Evolutionary conservation across 2,329 filamentous ascomycete genomes (phyloP), one percentile per base, ranked within the genome.

Genomic region (Tolypocladium ovalisporum): DNA sequence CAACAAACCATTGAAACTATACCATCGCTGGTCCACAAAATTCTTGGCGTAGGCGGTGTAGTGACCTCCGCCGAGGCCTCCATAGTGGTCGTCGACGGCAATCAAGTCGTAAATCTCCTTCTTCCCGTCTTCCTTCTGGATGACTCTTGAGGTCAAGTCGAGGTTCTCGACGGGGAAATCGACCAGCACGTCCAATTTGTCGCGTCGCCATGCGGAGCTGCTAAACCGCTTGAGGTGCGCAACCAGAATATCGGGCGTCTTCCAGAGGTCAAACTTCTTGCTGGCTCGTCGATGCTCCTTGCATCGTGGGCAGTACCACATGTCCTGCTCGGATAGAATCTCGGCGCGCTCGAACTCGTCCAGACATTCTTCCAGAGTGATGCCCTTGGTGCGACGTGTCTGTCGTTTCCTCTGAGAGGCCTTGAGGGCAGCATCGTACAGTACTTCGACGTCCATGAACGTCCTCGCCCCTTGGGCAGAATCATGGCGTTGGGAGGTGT

Each of bases 201-300:
- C 91, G 57, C 92, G 80, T 63, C 92, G 87, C 60, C 80, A 87
- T 19, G 89, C 85, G 63, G 86, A 88, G 29, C 88, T 91, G 68
- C 90, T 96, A 71, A 99, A 99, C 8, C 94, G 85, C 78, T 99
- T 99, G 54, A 99, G 79, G 68, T 99, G 94, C 60, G 97, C 88
- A 49, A 97, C 88, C 19, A 99, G 81, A 60, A 97, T 95, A 70
- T 99, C 94, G 0, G 94, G 94, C 2, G 89, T 87, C 68, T 93
- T 97, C 94, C 94, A 99, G 22, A 99, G 82, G 68, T 97, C 92
- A 56, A 99, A 90, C 67, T 94, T 97, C 77, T 99, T 99, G 74
- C 87, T 92, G 24, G 94, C 94, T 59, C 90, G 86, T 19, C 90
- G 85, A 66, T 96, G 88, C 65, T 96, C 90, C 71, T 97, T 97